These are phyloP conservation scores for Tolypocladium tropicale DNA, from an alignment of 2,329 filamentous ascomycete species.

Conservation along the genomic window DNA sequence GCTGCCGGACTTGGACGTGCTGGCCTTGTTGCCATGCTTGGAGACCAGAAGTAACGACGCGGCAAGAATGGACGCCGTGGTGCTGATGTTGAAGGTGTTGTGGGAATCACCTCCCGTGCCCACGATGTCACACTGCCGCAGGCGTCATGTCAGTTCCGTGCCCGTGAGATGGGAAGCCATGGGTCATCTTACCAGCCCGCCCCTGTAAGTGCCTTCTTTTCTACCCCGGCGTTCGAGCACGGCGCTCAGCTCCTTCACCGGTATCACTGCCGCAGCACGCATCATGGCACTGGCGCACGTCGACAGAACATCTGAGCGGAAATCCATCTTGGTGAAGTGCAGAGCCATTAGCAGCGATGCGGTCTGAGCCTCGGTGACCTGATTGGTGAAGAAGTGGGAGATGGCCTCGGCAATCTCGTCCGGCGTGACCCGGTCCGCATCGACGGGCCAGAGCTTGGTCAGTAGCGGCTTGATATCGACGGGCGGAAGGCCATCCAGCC, in stretches of 20 bases:
- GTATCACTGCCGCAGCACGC: constrained; percentile 62
- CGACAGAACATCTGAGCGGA: constrained; percentile 74
- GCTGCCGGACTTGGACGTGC: constrained; percentile 90
- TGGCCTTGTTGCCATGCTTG: constrained; percentile 94
- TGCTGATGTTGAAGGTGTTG: constrained; percentile 97
- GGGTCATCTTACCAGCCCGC: constrained; percentile 69
- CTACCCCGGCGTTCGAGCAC: constrained; percentile 51
- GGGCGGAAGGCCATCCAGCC: constrained; percentile 18
- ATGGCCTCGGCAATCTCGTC: constrained; percentile 84
- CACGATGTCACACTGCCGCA: constrained; percentile 70
- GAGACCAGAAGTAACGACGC: constrained; percentile 76
- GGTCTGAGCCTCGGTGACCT: constrained; percentile 78
- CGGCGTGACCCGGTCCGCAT: constrained; percentile 51
- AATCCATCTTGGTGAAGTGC: constrained; percentile 82
- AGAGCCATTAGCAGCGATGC: constrained; percentile 81
- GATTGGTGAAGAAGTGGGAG: constrained; percentile 83
- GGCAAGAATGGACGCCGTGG: constrained; percentile 84
- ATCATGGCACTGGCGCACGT: constrained; percentile 80
- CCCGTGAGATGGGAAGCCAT: not conserved
- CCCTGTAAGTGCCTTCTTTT: constrained; percentile 64
- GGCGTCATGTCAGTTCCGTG: not conserved
- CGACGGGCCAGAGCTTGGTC: constrained; percentile 57
- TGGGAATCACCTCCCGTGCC: constrained; percentile 94
- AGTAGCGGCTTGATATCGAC: constrained; percentile 62
- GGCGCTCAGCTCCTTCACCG: constrained; percentile 48